Evolutionary conservation across 768 basidiomycete species (phyloP).

Genomic region (Tricholomella constricta): DNA sequence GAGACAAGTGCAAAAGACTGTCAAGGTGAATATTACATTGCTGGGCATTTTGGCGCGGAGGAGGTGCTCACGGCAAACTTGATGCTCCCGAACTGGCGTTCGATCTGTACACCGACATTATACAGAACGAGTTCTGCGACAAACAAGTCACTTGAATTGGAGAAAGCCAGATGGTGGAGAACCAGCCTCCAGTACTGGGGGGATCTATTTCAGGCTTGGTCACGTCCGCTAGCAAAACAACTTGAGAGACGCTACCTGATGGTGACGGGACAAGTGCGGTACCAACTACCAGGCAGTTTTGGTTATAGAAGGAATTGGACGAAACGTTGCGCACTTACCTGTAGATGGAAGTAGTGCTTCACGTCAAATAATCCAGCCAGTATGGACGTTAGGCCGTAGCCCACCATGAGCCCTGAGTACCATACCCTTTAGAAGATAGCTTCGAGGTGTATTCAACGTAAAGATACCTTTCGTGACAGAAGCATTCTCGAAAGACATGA

Average conservation of each 20-base stretch:
- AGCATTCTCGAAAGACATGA: constrained; percentile 83
- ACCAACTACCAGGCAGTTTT: constrained; percentile 53
- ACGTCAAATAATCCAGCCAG: constrained; percentile 78
- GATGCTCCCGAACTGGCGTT: constrained; percentile 82
- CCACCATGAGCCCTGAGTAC: constrained; percentile 72
- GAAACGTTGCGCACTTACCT: constrained; percentile 43
- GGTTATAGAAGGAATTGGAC: constrained; percentile 15
- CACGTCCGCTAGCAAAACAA: constrained; percentile 11
- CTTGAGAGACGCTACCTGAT: constrained; percentile 60
- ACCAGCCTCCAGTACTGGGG: constrained; percentile 84
- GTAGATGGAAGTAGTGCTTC: constrained; percentile 88
- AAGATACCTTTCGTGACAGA: constrained; percentile 78
- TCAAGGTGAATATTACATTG: constrained; percentile 10
- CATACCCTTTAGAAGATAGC: neutral
- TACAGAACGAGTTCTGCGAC: constrained; percentile 75
- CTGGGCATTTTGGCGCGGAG: neutral
- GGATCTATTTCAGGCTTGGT: constrained; percentile 35
- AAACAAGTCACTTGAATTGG: constrained; percentile 85
- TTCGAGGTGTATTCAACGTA: neutral
- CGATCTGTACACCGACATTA: constrained; percentile 68
- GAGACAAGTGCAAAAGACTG: constrained; percentile 83
- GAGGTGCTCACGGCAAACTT: constrained; percentile 75
- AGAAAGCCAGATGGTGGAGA: constrained; percentile 72
- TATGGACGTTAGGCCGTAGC: constrained; percentile 70
- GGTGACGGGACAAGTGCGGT: constrained; percentile 87